Evolutionary conservation across 495 filamentous ascomycete genomes (phyloP).

Genomic region (Pyrenula aspistea): DNA sequence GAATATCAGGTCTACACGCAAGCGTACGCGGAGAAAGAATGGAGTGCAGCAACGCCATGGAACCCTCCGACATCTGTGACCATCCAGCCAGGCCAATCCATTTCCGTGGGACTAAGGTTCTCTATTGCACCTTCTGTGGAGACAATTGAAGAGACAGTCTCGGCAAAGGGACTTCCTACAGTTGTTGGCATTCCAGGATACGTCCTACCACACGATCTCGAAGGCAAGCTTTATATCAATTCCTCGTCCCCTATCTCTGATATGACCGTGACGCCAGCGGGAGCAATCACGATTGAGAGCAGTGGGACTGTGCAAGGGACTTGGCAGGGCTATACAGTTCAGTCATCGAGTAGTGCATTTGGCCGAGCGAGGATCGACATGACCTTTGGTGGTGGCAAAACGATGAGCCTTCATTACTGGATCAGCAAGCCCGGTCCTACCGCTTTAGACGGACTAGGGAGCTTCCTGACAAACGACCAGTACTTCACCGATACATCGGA

Average conservation of each 20-base stretch:
- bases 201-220: constrained; percentile 28
- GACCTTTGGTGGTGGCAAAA: constrained; percentile 23
- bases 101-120: constrained; percentile 32
- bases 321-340: constrained; percentile 11
- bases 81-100: constrained; percentile 23
- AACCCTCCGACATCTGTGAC: constrained; percentile 30
- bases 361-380: constrained; percentile 29
- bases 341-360: constrained; percentile 16
- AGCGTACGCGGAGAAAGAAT: constrained; percentile 37
- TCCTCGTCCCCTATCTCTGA: constrained; percentile 6
- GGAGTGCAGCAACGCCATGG: constrained; percentile 29
- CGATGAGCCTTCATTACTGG: constrained; percentile 37
- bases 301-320: constrained; percentile 6
- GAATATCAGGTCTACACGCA: constrained; percentile 35
- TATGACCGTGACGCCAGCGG: constrained; percentile 7
- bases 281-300: constrained; percentile 14
- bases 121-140: constrained; percentile 25
- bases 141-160: constrained; percentile 25
- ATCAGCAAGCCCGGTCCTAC: constrained; percentile 26
- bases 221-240: constrained; percentile 25
- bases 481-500: constrained; percentile 31
- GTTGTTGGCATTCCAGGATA: constrained; percentile 36
- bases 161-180: constrained; percentile 23
- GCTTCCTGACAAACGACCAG: constrained; percentile 26
- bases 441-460: constrained; percentile 18